Percentiles rank a stretch among this genome's conserved stretches.
These are phyloP conservation scores for Chrysoporthe cubensis DNA, from an alignment of 2,329 filamentous ascomycete species.

Conservation along the genomic window DNA sequence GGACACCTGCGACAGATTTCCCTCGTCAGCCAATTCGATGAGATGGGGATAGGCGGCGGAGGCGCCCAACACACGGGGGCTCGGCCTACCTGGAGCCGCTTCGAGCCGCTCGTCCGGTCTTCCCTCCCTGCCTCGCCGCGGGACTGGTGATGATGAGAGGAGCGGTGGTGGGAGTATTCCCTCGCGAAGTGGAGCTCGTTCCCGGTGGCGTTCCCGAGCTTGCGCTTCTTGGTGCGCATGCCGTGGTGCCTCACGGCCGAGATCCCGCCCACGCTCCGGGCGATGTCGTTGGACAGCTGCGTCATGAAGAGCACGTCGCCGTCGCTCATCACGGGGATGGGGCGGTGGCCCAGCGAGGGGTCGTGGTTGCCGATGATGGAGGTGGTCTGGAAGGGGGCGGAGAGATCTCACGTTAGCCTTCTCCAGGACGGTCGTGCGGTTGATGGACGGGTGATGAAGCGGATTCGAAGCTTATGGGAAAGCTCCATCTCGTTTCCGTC, in stretches of 20 bases:
- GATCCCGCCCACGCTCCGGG: conserved; percentile 28
- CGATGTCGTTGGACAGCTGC: conserved; percentile 29
- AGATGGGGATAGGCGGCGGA: neutral
- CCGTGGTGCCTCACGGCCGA: conserved; percentile 27
- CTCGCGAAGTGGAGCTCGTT: conserved; percentile 11
- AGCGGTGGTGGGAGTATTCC: conserved; percentile 12
- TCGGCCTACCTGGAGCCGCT: conserved; percentile 2
- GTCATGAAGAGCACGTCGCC: conserved; percentile 31
- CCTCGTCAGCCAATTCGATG: neutral
- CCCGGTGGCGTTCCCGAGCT: conserved; percentile 13
- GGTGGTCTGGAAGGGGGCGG: conserved; percentile 8
- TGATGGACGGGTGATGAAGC: neutral
- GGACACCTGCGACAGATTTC: neutral
- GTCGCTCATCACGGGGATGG: conserved; percentile 29
- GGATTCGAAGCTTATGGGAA: neutral
- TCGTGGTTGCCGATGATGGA: conserved; percentile 26
- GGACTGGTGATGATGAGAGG: conserved; percentile 3
- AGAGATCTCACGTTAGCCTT: neutral
- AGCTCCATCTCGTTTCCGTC: neutral
- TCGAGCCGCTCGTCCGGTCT: neutral
- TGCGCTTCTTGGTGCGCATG: conserved; percentile 23
- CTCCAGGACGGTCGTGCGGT: neutral
- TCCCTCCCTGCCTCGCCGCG: neutral
- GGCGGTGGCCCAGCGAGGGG: conserved; percentile 15
- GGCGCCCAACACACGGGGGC: neutral